Percentiles rank a stretch among this genome's conserved stretches.
Evolutionary conservation across 1,284 basidiomycete genomes (phyloP).

Genomic region (Exobasidium cylindrosporum): DNA sequence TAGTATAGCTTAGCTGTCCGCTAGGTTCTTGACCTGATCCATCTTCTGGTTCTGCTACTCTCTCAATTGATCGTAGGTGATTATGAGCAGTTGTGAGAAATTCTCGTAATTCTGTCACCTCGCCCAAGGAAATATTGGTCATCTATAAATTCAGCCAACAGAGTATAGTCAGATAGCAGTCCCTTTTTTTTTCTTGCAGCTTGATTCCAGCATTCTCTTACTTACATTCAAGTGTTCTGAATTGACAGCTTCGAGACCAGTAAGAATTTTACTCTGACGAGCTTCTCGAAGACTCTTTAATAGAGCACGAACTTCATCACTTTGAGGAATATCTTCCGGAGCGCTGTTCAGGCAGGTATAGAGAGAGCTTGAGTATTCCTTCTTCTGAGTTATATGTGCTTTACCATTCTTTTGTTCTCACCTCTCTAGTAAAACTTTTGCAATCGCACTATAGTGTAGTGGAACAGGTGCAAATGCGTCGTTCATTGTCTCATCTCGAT

Average conservation of each 20-base stretch:
- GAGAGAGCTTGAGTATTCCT: too few relatives aligned
- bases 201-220: too few relatives aligned
- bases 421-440: constrained; percentile 82
- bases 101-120: constrained; percentile 46
- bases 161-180: too few relatives aligned
- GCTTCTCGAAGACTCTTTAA: constrained; percentile 92
- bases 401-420: constrained; percentile 57
- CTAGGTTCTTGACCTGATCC: constrained; percentile 4
- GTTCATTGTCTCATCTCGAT: constrained; percentile 46
- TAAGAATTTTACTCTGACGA: constrained; percentile 84
- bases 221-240: constrained; percentile 68
- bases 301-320: constrained; percentile 75
- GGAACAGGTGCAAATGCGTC: constrained; percentile 52
- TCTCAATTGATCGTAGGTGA: constrained; percentile 31
- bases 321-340: constrained; percentile 77
- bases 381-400: constrained; percentile 50
- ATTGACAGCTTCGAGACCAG: constrained; percentile 65
- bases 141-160: too few relatives aligned
- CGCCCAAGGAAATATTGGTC: constrained; percentile 51
- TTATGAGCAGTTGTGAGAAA: constrained; percentile 47
- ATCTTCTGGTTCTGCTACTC: constrained; percentile 8
- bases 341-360: constrained; percentile 62
- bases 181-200: too few relatives aligned
- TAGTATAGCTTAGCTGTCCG: not conserved
- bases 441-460: constrained; percentile 80